Evolutionary conservation across 2,329 filamentous ascomycete genomes (phyloP), one percentile per base, ranked within the genome.

Genomic region (Penicillium sclerotigenum): DNA sequence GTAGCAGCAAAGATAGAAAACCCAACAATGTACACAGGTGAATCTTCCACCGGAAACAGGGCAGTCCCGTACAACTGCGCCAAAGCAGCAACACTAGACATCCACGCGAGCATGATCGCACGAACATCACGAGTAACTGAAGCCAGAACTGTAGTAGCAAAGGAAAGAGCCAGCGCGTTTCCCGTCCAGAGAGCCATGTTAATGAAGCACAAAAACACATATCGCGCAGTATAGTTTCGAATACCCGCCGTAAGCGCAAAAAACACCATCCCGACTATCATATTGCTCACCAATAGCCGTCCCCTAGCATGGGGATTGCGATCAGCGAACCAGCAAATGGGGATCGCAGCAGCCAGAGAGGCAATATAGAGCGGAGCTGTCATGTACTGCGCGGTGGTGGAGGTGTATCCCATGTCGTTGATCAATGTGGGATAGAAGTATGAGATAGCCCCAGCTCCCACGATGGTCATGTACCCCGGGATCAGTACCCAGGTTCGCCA

Each of bases 31-130:
- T 54, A 57, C 22, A 14, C 38, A 5, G 54, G 57, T 2, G 34
- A 52, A 24, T 59, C 51, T 24, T 45, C 24, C 1, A 10, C 48
- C 1, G 56, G 56, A 18, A 58, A 58, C 24, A 55, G 36, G 3
- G 52, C 42, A 47, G 47, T 48, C n/a, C 52, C 56, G 40, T 55
- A 55, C 3, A 58, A 33, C 26, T 58, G 51, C 10, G 51, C 55
- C 20, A 58, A 36, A 6, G 41, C 42, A n/a, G 46, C 42, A 33
- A 55, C 20, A 13, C 36, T 31, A 47, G 50, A 42, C 29, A 55
- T 47, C 36, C 45, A 40, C 7, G 56, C 52, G 5, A 58, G 43
- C 41, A 55, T 58, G 18, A 55, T 47, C 5, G 52, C 47, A 26
- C 56, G 33, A 38, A 47, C 31, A 36, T 55, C 36, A n/a, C 28